Conservation (phyloP, 1,139 yeast genomes). For the Blastobotrys ciferrii region DNA sequence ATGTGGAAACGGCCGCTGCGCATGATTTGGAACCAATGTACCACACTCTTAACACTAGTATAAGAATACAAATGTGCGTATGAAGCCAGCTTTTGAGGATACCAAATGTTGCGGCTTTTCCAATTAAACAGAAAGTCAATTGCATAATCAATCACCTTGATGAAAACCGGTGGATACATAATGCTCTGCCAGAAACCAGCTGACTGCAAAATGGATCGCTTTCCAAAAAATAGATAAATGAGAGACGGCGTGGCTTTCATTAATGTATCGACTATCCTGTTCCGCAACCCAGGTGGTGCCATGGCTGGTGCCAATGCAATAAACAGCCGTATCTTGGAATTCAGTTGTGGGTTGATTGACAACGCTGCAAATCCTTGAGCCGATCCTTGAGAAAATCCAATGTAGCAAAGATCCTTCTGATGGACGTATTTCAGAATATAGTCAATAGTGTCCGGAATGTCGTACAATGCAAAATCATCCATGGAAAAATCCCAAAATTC, state of each 20-base stretch:
- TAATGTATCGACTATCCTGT: conserved; percentile 70
- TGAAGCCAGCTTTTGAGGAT: conserved; percentile 69
- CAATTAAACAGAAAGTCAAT: conserved; percentile 72
- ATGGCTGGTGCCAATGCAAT: conserved; percentile 92
- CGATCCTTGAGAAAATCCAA: conserved; percentile 90
- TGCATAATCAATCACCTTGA: conserved; percentile 67
- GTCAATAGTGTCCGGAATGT: conserved; percentile 71
- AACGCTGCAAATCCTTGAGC: conserved; percentile 87
- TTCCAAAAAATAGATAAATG: conserved; percentile 72
- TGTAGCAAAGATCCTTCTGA: conserved; percentile 51
- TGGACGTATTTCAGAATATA: conserved; percentile 54
- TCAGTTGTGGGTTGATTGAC: conserved; percentile 66
- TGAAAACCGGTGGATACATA: conserved; percentile 80
- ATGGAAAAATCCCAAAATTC: conserved; percentile 82
- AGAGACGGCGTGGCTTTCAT: conserved; percentile 77
- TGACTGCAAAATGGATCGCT: conserved; percentile 67
- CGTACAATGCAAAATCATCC: conserved; percentile 81
- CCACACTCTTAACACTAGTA: conserved; percentile 87
- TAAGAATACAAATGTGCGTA: conserved; percentile 87
- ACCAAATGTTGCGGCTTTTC: conserved; percentile 66
- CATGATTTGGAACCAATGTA: conserved; percentile 95
- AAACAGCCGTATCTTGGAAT: conserved; percentile 64
- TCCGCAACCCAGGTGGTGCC: conserved; percentile 83
- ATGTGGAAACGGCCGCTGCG: conserved; percentile 78
- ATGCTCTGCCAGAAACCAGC: conserved; percentile 81